Evolutionary conservation across 1,284 basidiomycete species (phyloP).

Genomic region (Ganoderma lucidum): DNA sequence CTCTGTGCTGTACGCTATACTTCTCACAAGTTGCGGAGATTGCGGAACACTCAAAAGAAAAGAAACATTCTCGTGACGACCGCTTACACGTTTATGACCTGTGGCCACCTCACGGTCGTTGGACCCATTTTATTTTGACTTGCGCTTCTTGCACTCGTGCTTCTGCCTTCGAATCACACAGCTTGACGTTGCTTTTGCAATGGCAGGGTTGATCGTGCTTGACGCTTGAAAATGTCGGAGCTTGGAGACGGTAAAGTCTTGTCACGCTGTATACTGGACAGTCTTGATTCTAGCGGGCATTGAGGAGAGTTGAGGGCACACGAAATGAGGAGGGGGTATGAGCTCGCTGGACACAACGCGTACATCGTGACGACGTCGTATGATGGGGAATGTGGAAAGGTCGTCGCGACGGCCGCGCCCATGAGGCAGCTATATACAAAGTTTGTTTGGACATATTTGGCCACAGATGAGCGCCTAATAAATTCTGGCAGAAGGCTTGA

Average conservation of each 20-base stretch:
- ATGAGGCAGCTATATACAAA: neutral
- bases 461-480: constrained; percentile 22
- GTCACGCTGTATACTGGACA: neutral
- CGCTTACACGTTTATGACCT: neutral
- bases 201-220: neutral
- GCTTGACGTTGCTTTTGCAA: neutral
- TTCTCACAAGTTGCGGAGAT: neutral
- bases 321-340: neutral
- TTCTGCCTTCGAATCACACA: constrained; percentile 7
- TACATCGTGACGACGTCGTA: constrained; percentile 11
- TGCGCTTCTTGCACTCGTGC: neutral
- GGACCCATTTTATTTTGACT: neutral
- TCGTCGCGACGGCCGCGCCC: neutral
- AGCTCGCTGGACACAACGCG: neutral
- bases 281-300: neutral
- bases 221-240: neutral
- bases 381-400: constrained; percentile 7
- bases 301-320: constrained; percentile 8
- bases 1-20: neutral
- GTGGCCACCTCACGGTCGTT: neutral
- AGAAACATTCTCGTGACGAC: neutral
- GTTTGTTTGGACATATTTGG: constrained; percentile 25
- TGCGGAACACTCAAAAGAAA: neutral
- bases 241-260: neutral
- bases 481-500: constrained; percentile 16